Conservation (phyloP, 2,329 filamentous ascomycete species). For the Fusarium marasasianum region DNA sequence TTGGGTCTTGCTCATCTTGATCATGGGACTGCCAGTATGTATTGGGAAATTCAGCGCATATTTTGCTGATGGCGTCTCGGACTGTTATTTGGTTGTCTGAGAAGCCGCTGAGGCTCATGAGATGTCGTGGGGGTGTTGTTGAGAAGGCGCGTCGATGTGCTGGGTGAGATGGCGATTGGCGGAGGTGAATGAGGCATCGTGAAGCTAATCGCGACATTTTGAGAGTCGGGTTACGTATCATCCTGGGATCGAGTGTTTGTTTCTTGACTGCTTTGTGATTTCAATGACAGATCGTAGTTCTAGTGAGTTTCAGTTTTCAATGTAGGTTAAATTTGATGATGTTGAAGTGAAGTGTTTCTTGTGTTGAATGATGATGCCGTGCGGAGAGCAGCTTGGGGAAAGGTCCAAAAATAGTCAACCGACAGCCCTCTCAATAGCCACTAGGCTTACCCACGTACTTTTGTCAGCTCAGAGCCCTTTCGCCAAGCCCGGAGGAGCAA, state of each 20-base stretch:
- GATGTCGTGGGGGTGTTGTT: conserved; percentile 44
- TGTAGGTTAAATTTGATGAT: too few species aligned
- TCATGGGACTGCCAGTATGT: conserved; percentile 82
- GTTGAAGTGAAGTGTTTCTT: rapidly evolving
- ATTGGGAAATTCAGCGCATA: conserved; percentile 77
- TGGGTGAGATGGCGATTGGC: neutral
- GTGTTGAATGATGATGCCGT: neutral
- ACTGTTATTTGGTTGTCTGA: conserved; percentile 78
- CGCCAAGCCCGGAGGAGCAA: neutral
- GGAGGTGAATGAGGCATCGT: conserved; percentile 9
- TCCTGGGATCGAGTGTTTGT: neutral
- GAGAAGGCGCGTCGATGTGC: conserved; percentile 45
- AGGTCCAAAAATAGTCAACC: neutral
- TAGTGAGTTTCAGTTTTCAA: too few species aligned
- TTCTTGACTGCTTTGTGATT: neutral
- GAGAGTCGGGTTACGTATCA: neutral
- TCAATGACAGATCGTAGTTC: neutral
- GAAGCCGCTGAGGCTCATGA: conserved; percentile 80
- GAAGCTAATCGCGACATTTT: conserved; percentile 24
- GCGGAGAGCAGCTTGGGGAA: neutral
- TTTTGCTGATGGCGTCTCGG: conserved; percentile 72
- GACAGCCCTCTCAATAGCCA: rapidly evolving
- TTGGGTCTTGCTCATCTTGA: conserved; percentile 74
- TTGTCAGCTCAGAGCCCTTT: neutral
- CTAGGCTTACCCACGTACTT: rapidly evolving